Evolutionary conservation across 2,329 filamentous ascomycete species (phyloP).

Genomic region (Pseudocercospora musae): DNA sequence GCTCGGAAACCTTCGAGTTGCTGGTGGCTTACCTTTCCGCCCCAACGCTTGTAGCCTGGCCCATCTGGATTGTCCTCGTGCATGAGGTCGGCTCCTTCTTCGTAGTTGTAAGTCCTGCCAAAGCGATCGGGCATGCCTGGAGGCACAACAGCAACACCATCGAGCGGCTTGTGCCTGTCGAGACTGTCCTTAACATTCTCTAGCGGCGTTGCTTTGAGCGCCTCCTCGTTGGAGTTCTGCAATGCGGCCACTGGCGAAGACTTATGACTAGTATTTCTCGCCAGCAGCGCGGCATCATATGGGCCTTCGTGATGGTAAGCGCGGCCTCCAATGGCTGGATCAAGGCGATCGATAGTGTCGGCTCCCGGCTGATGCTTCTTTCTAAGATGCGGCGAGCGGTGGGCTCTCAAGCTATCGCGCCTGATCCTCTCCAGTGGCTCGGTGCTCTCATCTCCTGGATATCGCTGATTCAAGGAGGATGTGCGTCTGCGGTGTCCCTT

Average conservation of each 20-base stretch:
- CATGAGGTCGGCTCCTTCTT: conserved; percentile 86
- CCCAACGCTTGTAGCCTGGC: conserved; percentile 75
- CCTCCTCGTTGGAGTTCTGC: conserved; percentile 67
- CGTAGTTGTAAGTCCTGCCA: conserved; percentile 71
- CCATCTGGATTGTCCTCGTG: conserved; percentile 64
- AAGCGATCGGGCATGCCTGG: conserved; percentile 65
- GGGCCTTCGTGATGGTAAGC: conserved; percentile 87
- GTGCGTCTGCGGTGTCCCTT: conserved; percentile 39
- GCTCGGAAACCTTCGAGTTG: no score
- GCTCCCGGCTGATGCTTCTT: conserved; percentile 64
- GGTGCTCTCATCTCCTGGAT: conserved; percentile 62
- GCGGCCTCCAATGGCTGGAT: conserved; percentile 59
- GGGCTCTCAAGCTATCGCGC: conserved; percentile 61
- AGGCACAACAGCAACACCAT: conserved; percentile 75
- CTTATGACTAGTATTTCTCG: conserved; percentile 62
- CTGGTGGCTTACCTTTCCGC: no score
- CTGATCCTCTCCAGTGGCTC: conserved; percentile 66
- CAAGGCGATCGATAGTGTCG: conserved; percentile 78
- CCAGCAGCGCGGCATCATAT: conserved; percentile 76
- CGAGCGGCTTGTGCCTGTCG: conserved; percentile 69
- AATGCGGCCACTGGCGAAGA: conserved; percentile 75
- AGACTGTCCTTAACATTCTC: conserved; percentile 76
- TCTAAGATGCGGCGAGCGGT: conserved; percentile 63
- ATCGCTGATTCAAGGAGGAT: conserved; percentile 58
- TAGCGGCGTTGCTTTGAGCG: conserved; percentile 73